Percentiles rank a stretch among this genome's conserved stretches.
Evolutionary conservation across 83 land plant species (phyloP).

Genomic region (Larix sibirica): DNA sequence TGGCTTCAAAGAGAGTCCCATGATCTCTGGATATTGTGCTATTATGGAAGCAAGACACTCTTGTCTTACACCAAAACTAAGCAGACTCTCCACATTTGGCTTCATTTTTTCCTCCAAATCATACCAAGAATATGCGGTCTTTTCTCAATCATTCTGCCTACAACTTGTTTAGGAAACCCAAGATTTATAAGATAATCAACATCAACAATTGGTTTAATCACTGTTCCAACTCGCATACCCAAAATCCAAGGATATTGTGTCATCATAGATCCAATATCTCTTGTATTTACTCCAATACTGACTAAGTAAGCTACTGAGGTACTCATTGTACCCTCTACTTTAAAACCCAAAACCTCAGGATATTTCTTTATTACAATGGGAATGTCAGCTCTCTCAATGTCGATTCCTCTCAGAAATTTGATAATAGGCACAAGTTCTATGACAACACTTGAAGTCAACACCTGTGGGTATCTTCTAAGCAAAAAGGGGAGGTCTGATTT

Average conservation of each 20-base stretch:
- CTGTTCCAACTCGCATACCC: constrained; percentile 56
- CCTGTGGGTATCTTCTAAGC: too few relatives aligned
- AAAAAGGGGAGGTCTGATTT: constrained; percentile 41
- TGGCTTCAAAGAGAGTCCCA: constrained; percentile 32
- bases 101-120: constrained; percentile 43
- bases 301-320: constrained; percentile 58
- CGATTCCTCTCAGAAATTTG: constrained; percentile 47
- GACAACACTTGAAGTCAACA: constrained; percentile 58
- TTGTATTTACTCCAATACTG: constrained; percentile 46
- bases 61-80: constrained; percentile 36
- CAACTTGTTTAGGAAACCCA: constrained; percentile 38
- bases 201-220: constrained; percentile 51
- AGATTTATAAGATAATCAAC: constrained; percentile 35
- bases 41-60: constrained; percentile 45
- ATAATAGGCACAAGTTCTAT: constrained; percentile 50
- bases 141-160: constrained; percentile 51
- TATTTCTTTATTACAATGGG: constrained; percentile 32
- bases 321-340: too few relatives aligned
- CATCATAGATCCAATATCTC: constrained; percentile 57
- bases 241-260: constrained; percentile 48
- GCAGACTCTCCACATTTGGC: constrained; percentile 41
- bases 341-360: constrained; percentile 54
- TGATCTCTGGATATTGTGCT: constrained; percentile 46
- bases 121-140: constrained; percentile 53
- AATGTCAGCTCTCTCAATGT: constrained; percentile 37